phyloP scores from a whole-genome alignment of 2,329 filamentous ascomycete genomes.

The Cladobotryum protrusum region DNA sequence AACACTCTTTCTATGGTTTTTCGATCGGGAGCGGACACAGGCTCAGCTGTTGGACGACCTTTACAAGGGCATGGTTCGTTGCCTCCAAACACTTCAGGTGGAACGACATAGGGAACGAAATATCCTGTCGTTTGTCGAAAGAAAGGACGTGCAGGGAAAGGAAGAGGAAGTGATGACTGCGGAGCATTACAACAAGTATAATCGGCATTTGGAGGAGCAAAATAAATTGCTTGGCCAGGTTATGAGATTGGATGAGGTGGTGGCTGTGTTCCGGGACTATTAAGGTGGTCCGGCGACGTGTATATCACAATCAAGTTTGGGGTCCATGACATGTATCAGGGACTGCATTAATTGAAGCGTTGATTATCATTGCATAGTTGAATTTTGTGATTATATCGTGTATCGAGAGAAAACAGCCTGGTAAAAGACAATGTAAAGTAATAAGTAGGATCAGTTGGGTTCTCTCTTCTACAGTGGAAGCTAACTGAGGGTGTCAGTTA shows the following conservation, averaged over 20 bases:
- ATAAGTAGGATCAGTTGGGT: too few species aligned
- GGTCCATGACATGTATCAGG: not conserved
- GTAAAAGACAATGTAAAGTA: too few species aligned
- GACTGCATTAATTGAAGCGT: not conserved
- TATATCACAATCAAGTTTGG: not conserved
- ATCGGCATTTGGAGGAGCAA: constrained; percentile 55
- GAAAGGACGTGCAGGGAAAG: constrained; percentile 77
- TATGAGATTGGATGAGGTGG: constrained; percentile 73
- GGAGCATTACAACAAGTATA: constrained; percentile 62
- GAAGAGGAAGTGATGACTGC: constrained; percentile 74
- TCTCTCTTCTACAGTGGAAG: too few species aligned
- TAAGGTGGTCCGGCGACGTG: constrained; percentile 29
- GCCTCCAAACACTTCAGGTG: constrained; percentile 70
- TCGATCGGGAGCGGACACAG: constrained; percentile 67
- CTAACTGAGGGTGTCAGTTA: too few species aligned
- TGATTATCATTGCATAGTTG: too few species aligned
- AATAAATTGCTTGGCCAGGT: constrained; percentile 74
- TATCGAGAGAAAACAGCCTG: too few species aligned
- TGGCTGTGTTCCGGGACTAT: constrained; percentile 76
- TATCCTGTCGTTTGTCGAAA: constrained; percentile 73
- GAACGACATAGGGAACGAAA: constrained; percentile 66
- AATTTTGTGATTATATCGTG: too few species aligned
- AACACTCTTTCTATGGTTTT: constrained; percentile 89
- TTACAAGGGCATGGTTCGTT: constrained; percentile 85
- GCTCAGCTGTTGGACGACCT: constrained; percentile 69